Base-by-base conservation (phyloP, 352 stramenopile species). In the Phytopythium delawarense region DNA sequence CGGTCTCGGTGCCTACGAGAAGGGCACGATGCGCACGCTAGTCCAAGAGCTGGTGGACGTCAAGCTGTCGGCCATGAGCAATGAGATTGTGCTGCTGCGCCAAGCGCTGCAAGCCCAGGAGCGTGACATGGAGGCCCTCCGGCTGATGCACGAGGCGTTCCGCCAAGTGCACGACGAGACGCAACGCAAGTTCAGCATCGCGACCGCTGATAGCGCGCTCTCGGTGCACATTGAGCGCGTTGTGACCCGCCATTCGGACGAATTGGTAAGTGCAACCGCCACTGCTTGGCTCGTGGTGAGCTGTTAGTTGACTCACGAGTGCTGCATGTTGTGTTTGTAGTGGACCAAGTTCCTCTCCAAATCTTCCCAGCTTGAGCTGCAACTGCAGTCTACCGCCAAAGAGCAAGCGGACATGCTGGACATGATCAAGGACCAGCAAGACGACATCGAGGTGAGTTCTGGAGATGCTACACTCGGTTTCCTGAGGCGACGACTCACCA, bases 31-130 rank as follows among this genome's bases (percentile, higher is more conserved):
- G 76, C 71, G 71, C 3, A 78, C 72, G 1, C 74, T 88, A 7
- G 71, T 92, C 32, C 74, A 89, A 42, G 81, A 91, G 39, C 83
- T 92, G 12, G 65, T 92, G 12, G 81, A 91, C 46, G 71, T 87
- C 48, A 87, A 88, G 62, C 55, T 92, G 15, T 72, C 78, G 28
- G 62, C 70, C 0, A 74, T 92, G 69, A 78, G 75, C 20, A 71
- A 84, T 18, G 72, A 92, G 51, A 74, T 92, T 1, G 52, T 57
- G 18, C 32, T 71, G 28, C 28, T 92, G 20, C 79, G 75, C 11
- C 72, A 82, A 58, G 87, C 74, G 25, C 62, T 91, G 30, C 60
- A 77, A 32, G 56, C 63, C 11, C 83, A 92, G 57, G 76, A 88
- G 58, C 78, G 71, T 4, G 79, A 90, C 51, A 71, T 91, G 28